phyloP scores from a whole-genome alignment of 1,284 basidiomycete genomes.

The Pseudozyma hubeiensis region DNA sequence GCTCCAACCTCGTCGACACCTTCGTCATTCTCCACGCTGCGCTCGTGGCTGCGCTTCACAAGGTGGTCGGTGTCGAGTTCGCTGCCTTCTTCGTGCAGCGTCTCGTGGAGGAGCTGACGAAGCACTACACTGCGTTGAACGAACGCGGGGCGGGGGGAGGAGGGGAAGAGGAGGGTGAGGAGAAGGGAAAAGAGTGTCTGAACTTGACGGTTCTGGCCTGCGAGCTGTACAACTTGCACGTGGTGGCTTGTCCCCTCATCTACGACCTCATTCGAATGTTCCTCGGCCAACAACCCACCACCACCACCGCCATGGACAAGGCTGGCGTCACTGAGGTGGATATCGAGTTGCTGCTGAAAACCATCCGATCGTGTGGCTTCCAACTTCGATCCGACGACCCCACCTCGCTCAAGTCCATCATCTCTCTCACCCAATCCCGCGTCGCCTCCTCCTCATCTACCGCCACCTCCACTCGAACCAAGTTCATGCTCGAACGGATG shows the following conservation, averaged over 20 bases:
- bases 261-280: constrained; percentile 89
- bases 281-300: constrained; percentile 71
- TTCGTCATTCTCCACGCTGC: constrained; percentile 92
- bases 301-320: constrained; percentile 6
- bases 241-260: constrained; percentile 85
- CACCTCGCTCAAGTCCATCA: constrained; percentile 59
- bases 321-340: constrained; percentile 35
- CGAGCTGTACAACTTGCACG: constrained; percentile 94
- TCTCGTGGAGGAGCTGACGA: constrained; percentile 46
- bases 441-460: constrained; percentile 29
- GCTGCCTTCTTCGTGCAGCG: constrained; percentile 72
- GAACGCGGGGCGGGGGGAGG: not conserved
- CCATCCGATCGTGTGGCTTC: constrained; percentile 73
- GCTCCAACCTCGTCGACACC: constrained; percentile 83
- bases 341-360: constrained; percentile 85
- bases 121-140: constrained; percentile 25
- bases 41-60: constrained; percentile 85
- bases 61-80: constrained; percentile 88
- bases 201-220: constrained; percentile 89
- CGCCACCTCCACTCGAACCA: constrained; percentile 47
- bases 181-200: constrained; percentile 79
- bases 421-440: constrained; percentile 53
- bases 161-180: constrained; percentile 45
- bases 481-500: constrained; percentile 67
- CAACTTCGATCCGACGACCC: constrained; percentile 63